phyloP scores from a whole-genome alignment of 441 rosid species.

The Mallotus japonicus region DNA sequence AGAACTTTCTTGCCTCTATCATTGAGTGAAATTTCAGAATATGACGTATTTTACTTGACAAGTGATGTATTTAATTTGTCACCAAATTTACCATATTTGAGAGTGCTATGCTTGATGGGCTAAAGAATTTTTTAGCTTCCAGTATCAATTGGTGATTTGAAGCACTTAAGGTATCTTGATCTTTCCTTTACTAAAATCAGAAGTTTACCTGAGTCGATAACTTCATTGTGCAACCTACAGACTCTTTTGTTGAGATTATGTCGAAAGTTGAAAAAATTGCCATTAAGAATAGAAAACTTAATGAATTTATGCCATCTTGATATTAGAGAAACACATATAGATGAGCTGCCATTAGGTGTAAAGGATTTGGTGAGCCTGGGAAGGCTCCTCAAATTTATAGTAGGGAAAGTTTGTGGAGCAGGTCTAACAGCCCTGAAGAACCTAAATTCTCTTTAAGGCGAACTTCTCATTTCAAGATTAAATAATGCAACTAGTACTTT shows the following conservation, averaged over 20 bases:
- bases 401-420: background rate
- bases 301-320: no score
- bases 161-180: conserved; percentile 28
- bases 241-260: background rate
- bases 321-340: no score
- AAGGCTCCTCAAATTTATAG: background rate
- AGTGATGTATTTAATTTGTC: background rate
- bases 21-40: background rate
- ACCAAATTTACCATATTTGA: background rate
- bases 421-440: background rate
- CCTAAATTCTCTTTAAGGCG: conserved; percentile 3
- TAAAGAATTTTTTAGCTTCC: background rate
- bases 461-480: conserved; percentile 23
- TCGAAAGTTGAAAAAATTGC: background rate
- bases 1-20: conserved; percentile 5
- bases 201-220: background rate
- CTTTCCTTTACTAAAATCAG: conserved; percentile 3
- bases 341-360: no score
- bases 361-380: no score
- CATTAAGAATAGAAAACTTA: no score
- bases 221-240: background rate
- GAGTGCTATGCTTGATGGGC: conserved; percentile 20
- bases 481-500: conserved; percentile 8
- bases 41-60: background rate
- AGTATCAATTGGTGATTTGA: conserved; percentile 10